Evolutionary conservation across 192 early-diverging fungal species (phyloP).

Genomic region (Coemansia sp.): DNA sequence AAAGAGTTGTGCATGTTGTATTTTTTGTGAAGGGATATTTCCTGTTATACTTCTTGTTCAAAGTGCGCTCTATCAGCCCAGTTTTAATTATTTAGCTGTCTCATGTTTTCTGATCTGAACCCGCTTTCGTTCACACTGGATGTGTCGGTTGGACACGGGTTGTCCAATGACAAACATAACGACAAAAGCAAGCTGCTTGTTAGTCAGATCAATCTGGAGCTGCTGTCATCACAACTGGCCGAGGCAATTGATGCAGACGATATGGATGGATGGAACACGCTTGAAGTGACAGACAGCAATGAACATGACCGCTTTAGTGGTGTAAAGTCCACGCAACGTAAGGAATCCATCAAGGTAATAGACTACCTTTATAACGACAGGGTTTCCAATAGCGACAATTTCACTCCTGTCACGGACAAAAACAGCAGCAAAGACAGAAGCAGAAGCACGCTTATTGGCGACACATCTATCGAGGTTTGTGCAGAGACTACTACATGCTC

Average conservation of each 20-base stretch:
- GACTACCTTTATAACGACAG: no score
- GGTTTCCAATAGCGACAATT: not conserved
- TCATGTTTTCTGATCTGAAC: not conserved
- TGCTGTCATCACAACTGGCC: not conserved
- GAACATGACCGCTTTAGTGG: no score
- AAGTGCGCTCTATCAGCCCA: not conserved
- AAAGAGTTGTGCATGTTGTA: not conserved
- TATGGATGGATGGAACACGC: no score
- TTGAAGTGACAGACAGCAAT: no score
- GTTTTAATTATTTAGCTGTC: not conserved
- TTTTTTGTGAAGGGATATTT: not conserved
- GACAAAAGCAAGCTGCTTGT: not conserved
- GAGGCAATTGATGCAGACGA: no score
- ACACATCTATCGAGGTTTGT: not conserved
- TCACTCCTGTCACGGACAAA: not conserved
- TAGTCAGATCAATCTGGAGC: not conserved
- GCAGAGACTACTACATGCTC: not conserved
- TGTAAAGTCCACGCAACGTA: no score
- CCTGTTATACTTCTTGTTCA: not conserved
- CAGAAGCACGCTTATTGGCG: conserved; percentile 27
- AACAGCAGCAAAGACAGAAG: not conserved
- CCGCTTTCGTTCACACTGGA: not conserved
- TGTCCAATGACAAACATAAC: not conserved
- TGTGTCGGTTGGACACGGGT: not conserved
- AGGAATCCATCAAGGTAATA: no score